Conservation (phyloP, 2,329 filamentous ascomycete genomes). For the Fusarium sp. region DNA sequence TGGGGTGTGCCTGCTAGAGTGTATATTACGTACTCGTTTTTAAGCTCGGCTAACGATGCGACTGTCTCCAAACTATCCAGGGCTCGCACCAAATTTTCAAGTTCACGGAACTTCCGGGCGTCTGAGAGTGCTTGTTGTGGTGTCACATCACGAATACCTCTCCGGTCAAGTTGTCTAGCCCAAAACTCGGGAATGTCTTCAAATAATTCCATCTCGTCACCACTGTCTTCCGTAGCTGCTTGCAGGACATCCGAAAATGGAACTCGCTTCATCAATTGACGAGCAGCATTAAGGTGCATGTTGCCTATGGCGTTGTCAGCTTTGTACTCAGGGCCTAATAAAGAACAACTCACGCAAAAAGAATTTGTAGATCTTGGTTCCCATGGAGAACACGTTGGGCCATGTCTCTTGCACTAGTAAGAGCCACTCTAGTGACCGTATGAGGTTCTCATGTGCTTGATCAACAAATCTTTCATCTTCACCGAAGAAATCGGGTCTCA, state of each 20-base stretch:
- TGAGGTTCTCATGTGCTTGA: constrained; percentile 75
- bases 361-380: constrained; percentile 81
- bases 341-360: constrained; percentile 77
- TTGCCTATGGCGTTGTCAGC: constrained; percentile 54
- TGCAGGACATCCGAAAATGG: constrained; percentile 63
- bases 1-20: background rate
- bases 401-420: constrained; percentile 79
- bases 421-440: constrained; percentile 88
- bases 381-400: constrained; percentile 75
- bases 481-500: constrained; percentile 78
- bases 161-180: constrained; percentile 54
- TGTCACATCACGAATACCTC: constrained; percentile 52
- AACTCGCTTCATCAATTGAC: constrained; percentile 64
- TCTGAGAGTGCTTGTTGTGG: constrained; percentile 62
- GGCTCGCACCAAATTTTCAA: constrained; percentile 74
- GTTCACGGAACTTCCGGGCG: constrained; percentile 73
- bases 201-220: constrained; percentile 54
- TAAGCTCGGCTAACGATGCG: constrained; percentile 66
- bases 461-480: constrained; percentile 67
- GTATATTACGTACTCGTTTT: constrained; percentile 62
- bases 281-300: constrained; percentile 66
- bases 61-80: constrained; percentile 78
- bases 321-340: background rate
- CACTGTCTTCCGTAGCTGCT: constrained; percentile 54
- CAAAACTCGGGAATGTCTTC: constrained; percentile 57